A percentile compares a stretch with the other conserved stretches of the same genome.
phyloP scores from a whole-genome alignment of 2,329 filamentous ascomycete species.

The Ophiosphaerella narmari region DNA sequence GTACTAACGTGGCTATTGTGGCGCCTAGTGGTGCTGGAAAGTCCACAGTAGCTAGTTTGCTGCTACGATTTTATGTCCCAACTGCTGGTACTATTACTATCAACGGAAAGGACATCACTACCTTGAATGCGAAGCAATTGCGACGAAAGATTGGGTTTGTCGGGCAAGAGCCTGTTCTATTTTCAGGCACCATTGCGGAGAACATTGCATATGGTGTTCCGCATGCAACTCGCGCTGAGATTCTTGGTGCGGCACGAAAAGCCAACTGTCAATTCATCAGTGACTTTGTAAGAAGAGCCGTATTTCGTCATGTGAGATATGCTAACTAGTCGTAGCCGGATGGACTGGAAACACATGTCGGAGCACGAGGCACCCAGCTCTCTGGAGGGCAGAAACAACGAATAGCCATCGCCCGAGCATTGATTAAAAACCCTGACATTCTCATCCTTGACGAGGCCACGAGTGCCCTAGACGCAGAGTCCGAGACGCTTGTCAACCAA shows the following conservation, averaged over 20 bases:
- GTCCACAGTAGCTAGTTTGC: conserved; percentile 88
- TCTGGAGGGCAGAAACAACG: conserved; percentile 97
- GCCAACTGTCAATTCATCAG: conserved; percentile 97
- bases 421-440: conserved; percentile 96
- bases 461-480: conserved; percentile 93
- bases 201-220: conserved; percentile 93
- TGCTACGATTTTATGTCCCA: conserved; percentile 89
- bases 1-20: conserved; percentile 94
- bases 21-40: conserved; percentile 96
- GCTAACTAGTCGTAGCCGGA: conserved; percentile 65
- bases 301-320: not conserved
- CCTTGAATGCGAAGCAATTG: conserved; percentile 91
- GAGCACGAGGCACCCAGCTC: conserved; percentile 87
- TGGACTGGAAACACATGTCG: conserved; percentile 91
- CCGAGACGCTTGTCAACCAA: conserved; percentile 93
- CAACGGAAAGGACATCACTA: conserved; percentile 79
- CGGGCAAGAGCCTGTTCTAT: conserved; percentile 91
- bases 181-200: conserved; percentile 81
- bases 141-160: conserved; percentile 93
- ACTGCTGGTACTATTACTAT: conserved; percentile 78
- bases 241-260: conserved; percentile 82
- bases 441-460: conserved; percentile 95
- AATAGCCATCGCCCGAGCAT: conserved; percentile 92
- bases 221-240: conserved; percentile 75
- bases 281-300: conserved; percentile 69